phyloP scores from a whole-genome alignment of 2,329 filamentous ascomycete genomes.

The Colletotrichum caudatum region DNA sequence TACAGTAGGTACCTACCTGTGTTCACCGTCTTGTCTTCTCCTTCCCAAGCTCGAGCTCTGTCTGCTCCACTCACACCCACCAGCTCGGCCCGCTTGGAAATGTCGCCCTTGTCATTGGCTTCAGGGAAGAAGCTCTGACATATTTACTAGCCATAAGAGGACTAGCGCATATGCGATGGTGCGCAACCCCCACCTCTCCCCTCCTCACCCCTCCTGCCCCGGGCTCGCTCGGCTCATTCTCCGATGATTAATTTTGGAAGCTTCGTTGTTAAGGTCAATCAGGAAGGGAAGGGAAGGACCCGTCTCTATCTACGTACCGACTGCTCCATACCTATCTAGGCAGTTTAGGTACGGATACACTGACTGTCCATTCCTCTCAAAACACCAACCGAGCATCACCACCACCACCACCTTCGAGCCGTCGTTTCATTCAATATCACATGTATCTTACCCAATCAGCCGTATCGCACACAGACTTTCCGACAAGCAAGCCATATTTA shows the following conservation, averaged over 20 bases:
- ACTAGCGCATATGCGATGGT: neutral
- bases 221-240: neutral
- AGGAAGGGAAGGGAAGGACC: no score
- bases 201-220: neutral
- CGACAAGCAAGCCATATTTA: neutral
- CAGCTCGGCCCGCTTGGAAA: conserved; percentile 28
- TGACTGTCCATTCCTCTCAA: neutral
- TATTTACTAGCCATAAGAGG: fast-evolving
- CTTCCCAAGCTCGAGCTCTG: conserved; percentile 1
- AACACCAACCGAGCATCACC: neutral
- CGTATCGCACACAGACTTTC: neutral
- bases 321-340: no score
- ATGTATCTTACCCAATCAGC: neutral
- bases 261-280: neutral
- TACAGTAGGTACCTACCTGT: no score
- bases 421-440: neutral
- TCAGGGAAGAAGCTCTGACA: neutral
- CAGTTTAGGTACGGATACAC: no score
- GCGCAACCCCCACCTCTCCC: neutral
- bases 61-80: neutral
- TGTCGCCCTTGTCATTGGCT: neutral
- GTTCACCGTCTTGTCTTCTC: neutral
- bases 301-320: no score
- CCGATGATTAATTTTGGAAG: neutral
- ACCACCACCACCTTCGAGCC: neutral